A percentile compares a stretch with the other conserved stretches of the same genome.
phyloP scores from a whole-genome alignment of 345 rosid species.

The Alliaria petiolata region DNA sequence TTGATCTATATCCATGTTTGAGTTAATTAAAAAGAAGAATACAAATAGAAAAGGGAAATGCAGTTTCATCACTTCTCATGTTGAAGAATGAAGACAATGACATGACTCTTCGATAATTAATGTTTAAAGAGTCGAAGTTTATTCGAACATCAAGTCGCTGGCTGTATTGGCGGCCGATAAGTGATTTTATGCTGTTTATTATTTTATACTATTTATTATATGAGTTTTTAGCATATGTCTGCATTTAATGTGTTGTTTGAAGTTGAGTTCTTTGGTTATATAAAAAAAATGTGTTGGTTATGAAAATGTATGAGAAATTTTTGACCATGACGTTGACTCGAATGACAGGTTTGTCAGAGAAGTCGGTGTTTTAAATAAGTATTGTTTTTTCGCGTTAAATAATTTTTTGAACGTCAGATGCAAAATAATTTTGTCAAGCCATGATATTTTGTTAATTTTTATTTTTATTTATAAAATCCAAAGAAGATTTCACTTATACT shows the following conservation, averaged over 20 bases:
- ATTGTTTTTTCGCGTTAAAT: constrained; percentile 17
- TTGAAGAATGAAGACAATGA: too few relatives aligned
- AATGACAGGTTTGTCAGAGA: constrained; percentile 33
- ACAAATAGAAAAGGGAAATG: neutral
- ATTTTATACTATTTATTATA: too few relatives aligned
- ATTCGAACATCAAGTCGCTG: neutral
- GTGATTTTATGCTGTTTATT: neutral
- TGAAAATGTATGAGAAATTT: neutral
- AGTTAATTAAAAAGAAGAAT: neutral
- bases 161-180: neutral
- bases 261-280: constrained; percentile 18
- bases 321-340: constrained; percentile 31
- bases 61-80: neutral
- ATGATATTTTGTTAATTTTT: constrained; percentile 3
- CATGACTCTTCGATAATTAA: neutral
- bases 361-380: constrained; percentile 34
- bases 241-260: constrained; percentile 24
- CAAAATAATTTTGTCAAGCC: constrained; percentile 22
- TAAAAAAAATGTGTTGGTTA: neutral
- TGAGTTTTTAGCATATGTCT: constrained; percentile 7
- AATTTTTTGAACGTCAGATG: constrained; percentile 7
- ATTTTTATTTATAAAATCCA: neutral
- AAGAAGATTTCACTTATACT: neutral
- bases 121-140: neutral
- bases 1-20: neutral